These are phyloP conservation scores for Cicer judaicum DNA, from an alignment of 306 rosid genomes.

Conservation along the genomic window DNA sequence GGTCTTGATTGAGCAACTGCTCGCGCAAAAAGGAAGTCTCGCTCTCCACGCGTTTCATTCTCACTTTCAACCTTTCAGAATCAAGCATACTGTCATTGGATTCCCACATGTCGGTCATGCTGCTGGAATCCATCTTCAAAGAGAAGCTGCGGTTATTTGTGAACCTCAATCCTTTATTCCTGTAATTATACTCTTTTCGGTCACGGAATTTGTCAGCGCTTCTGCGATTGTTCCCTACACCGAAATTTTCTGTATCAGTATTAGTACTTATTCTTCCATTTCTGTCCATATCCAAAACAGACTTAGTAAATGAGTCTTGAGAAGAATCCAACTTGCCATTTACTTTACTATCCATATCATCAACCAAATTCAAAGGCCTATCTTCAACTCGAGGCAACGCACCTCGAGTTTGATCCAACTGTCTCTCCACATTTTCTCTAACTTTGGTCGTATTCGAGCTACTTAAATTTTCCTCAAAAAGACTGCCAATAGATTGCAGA, in stretches of 20 bases:
- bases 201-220: slow-evolving; percentile 37
- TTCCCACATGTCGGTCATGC: slow-evolving; percentile 58
- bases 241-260: slow-evolving; percentile 43
- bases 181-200: slow-evolving; percentile 50
- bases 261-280: slow-evolving; percentile 45
- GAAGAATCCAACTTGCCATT: slow-evolving; percentile 46
- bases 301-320: slow-evolving; percentile 39
- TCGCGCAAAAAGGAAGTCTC: slow-evolving; percentile 66
- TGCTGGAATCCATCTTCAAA: slow-evolving; percentile 55
- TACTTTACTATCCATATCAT: slow-evolving; percentile 40
- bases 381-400: slow-evolving; percentile 45
- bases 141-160: slow-evolving; percentile 54
- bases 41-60: slow-evolving; percentile 59
- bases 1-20: slow-evolving; percentile 52
- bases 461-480: slow-evolving; percentile 62
- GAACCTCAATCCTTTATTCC: slow-evolving; percentile 57
- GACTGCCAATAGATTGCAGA: slow-evolving; percentile 61
- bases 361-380: slow-evolving; percentile 42
- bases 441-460: slow-evolving; percentile 57
- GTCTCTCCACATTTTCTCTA: slow-evolving; percentile 51
- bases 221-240: slow-evolving; percentile 45
- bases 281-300: slow-evolving; percentile 46
- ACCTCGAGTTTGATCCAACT: slow-evolving; percentile 50
- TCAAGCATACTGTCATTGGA: slow-evolving; percentile 57
- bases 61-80: slow-evolving; percentile 58